A percentile compares a stretch with the other conserved stretches of the same genome.
These are phyloP conservation scores for Botryotinia calthae DNA, from an alignment of 2,329 filamentous ascomycete genomes.

Conservation along the genomic window DNA sequence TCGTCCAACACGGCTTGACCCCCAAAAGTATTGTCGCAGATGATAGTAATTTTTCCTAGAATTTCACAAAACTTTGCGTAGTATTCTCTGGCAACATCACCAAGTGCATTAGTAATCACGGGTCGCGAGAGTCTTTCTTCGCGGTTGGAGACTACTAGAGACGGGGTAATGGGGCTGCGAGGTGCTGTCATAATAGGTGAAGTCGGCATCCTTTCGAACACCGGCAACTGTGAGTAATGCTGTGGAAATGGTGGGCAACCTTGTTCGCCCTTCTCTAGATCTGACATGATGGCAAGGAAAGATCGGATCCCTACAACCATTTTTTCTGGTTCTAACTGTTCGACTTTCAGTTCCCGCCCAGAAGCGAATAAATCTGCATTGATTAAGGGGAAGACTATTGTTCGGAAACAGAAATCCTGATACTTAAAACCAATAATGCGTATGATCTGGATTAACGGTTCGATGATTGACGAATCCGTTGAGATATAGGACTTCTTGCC, in stretches of 20 bases:
- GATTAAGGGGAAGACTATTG: slow-evolving; percentile 90
- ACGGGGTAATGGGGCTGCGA: slow-evolving; percentile 27
- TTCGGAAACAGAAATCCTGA: slow-evolving; percentile 89
- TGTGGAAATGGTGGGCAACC: slow-evolving; percentile 81
- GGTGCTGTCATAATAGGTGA: slow-evolving; percentile 50
- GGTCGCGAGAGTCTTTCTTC: slow-evolving; percentile 68
- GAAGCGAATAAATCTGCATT: slow-evolving; percentile 85
- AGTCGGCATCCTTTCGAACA: slow-evolving; percentile 46
- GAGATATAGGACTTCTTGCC: slow-evolving; percentile 79
- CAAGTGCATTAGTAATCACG: slow-evolving; percentile 61
- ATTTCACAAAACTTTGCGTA: slow-evolving; percentile 94
- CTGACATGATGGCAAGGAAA: slow-evolving; percentile 88
- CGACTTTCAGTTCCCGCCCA: slow-evolving; percentile 61
- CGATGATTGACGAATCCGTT: slow-evolving; percentile 78
- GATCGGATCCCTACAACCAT: slow-evolving; percentile 97
- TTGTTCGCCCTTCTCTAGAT: slow-evolving; percentile 80
- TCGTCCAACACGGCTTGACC: slow-evolving; percentile 94
- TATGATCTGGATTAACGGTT: slow-evolving; percentile 90
- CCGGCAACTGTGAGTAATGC: slow-evolving; percentile 48
- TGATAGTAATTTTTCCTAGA: slow-evolving; percentile 89
- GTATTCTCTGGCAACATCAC: slow-evolving; percentile 76
- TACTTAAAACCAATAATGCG: slow-evolving; percentile 92
- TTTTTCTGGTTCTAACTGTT: slow-evolving; percentile 90
- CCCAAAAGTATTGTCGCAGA: slow-evolving; percentile 96
- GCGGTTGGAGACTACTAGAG: slow-evolving; percentile 39